phyloP scores from a whole-genome alignment of 2,329 filamentous ascomycete species.

The Xenosphaeropsis pyriputrescens region DNA sequence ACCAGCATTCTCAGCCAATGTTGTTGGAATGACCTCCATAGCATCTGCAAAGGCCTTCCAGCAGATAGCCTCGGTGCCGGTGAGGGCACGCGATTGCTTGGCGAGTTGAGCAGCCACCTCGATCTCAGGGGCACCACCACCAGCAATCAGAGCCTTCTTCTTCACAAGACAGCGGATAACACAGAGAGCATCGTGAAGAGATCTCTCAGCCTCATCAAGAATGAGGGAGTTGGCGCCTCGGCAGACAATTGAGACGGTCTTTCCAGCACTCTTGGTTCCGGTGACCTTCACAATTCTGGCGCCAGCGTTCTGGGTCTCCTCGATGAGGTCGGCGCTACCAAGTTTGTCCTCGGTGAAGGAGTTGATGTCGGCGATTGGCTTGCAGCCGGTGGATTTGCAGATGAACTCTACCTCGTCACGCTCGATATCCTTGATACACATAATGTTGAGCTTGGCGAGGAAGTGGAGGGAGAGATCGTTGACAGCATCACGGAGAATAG shows the following conservation, averaged over 20 bases:
- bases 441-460: conserved; percentile 89
- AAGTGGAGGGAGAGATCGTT: conserved; percentile 97
- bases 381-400: conserved; percentile 98
- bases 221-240: conserved; percentile 90
- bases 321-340: conserved; percentile 80
- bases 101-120: conserved; percentile 83
- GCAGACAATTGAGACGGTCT: conserved; percentile 89
- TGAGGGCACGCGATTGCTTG: conserved; percentile 67
- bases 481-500: conserved; percentile 90
- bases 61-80: conserved; percentile 91
- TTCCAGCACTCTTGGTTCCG: conserved; percentile 68
- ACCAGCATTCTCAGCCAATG: conserved; percentile 91
- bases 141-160: conserved; percentile 98
- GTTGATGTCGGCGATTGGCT: conserved; percentile 95
- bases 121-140: conserved; percentile 91
- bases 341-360: conserved; percentile 98
- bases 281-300: conserved; percentile 91
- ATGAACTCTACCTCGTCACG: conserved; percentile 98
- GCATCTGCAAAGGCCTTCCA: conserved; percentile 98
- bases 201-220: conserved; percentile 92
- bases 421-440: conserved; percentile 95
- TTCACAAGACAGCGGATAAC: conserved; percentile 96
- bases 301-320: conserved; percentile 78
- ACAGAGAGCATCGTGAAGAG: conserved; percentile 91
- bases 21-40: conserved; percentile 93